phyloP scores from a whole-genome alignment of 1,284 basidiomycete genomes.

The Puccinia triticina region DNA sequence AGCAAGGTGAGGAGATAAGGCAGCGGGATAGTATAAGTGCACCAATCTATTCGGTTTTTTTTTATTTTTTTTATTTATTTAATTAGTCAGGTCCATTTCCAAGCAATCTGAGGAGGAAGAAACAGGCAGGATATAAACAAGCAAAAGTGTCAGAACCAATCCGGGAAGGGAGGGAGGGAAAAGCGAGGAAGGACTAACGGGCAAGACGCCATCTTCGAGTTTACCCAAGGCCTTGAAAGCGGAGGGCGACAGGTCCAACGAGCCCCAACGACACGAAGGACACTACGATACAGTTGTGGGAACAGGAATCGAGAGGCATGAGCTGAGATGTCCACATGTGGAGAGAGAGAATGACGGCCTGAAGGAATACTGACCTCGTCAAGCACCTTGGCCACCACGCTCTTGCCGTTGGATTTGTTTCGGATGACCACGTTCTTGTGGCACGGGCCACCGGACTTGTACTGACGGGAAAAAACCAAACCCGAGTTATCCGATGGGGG shows the following conservation, averaged over 20 bases:
- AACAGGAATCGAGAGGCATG: not conserved
- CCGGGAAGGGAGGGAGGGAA: no score
- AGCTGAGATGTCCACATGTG: no score
- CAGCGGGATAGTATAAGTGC: no score
- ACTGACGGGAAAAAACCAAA: not conserved
- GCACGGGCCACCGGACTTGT: slow-evolving; percentile 30
- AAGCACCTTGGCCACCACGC: slow-evolving; percentile 28
- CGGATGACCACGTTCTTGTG: slow-evolving; percentile 18
- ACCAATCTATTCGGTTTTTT: no score
- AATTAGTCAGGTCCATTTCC: no score
- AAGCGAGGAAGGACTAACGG: slow-evolving; percentile 3
- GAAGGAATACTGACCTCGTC: slow-evolving; percentile 3
- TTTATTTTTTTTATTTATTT: no score
- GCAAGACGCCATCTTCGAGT: slow-evolving; percentile 19
- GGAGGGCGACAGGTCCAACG: slow-evolving; percentile 17
- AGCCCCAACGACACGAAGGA: slow-evolving; percentile 6
- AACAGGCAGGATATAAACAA: no score
- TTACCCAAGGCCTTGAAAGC: slow-evolving; percentile 26
- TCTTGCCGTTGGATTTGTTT: slow-evolving; percentile 31
- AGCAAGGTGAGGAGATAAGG: no score
- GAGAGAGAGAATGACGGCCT: not conserved
- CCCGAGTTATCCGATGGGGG: not conserved
- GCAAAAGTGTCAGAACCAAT: no score
- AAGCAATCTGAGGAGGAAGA: no score
- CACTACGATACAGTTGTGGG: not conserved